Evolutionary conservation across 1,284 basidiomycete genomes (phyloP), one percentile per base, ranked within the genome.

Genomic region (Inonotus obliquus): DNA sequence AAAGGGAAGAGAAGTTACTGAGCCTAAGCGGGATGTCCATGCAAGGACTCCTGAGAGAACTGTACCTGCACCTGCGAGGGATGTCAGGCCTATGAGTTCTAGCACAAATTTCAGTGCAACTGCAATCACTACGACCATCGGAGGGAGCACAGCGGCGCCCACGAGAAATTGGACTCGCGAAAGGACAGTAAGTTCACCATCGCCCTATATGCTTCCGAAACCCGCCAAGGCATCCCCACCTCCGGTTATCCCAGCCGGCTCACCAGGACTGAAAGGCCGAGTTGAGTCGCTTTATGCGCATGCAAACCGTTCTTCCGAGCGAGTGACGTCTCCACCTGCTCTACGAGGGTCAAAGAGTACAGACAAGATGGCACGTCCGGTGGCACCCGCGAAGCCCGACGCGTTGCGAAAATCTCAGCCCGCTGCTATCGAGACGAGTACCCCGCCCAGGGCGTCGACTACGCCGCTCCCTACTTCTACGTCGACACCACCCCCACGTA

Each of bases 141-240:
- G 67, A 55, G 67, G 65, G 52, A 69, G 65, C 1, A 65, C 65
- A 1, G 41, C 17, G 41, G 54, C 64, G 7, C 61, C 53, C 27
- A 57, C 62, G 5, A 58, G 65, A 23, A 64, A 63, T 32, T 45
- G 37, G 23, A 44, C 65, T 11, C 74, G 76, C n/a, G 69, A 75
- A 55, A 73, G 76, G 44, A 74, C 74, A 37, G 70, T 73, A 62
- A 76, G 75, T 58, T 78, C 70, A 0, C 73, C 69, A 62, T 62
- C 52, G 67, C 65, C 35, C 60, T 54, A 47, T 55, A 44, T 61
- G 7, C 54, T 39, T 11, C 37, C 27, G 23, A 55, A 51, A 19
- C 21, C 54, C 23, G 53, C 51, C 21, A 55, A 55, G 23, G 37
- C 45, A n/a, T 56, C 62, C 64, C 54, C 65, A 45, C 65, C 66